Percentiles rank a stretch among this genome's conserved stretches.
Evolutionary conservation across 768 basidiomycete genomes (phyloP).

Genomic region (Pleurotus sapidus): DNA sequence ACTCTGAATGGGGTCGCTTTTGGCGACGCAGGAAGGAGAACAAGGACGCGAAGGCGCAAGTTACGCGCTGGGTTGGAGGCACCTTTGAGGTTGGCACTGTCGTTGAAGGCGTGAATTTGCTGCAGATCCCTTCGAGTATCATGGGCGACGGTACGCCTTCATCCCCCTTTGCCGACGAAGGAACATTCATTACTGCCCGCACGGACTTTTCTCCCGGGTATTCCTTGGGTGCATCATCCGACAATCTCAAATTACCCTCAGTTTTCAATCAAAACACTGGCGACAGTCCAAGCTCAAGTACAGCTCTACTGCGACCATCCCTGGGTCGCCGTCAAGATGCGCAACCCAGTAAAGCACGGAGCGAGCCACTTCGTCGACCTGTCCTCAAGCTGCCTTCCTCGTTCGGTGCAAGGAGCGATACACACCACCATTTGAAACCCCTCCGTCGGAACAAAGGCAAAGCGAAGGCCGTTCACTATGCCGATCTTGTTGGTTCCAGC

Average conservation of each 20-base stretch:
- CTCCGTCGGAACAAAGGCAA: conserved; percentile 22
- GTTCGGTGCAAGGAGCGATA: conserved; percentile 1
- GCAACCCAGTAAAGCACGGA: conserved; percentile 12
- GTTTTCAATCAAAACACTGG: not conserved
- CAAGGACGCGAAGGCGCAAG: conserved; percentile 21
- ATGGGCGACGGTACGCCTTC: not conserved
- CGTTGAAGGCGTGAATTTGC: conserved; percentile 58
- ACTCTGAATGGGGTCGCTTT: conserved; percentile 62
- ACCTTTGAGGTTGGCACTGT: conserved; percentile 81
- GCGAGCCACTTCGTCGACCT: conserved; percentile 16
- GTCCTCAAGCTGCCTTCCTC: conserved; percentile 17
- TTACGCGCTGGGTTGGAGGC: conserved; percentile 60
- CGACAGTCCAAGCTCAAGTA: conserved; percentile 14
- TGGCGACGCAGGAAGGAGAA: conserved; percentile 34
- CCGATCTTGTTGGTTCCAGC: conserved; percentile 16
- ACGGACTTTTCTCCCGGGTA: conserved; percentile 14
- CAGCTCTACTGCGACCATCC: conserved; percentile 12
- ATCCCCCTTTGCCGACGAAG: conserved; percentile 11
- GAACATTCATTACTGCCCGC: conserved; percentile 24
- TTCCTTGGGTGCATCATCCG: not conserved
- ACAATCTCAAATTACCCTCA: not conserved
- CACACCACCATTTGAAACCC: not conserved
- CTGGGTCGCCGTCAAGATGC: not conserved
- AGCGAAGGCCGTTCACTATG: conserved; percentile 38
- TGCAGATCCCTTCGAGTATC: conserved; percentile 24